These are phyloP conservation scores for Limnomonas spitsbergensis DNA, from an alignment of 139 green algal genomes.

Conservation along the genomic window DNA sequence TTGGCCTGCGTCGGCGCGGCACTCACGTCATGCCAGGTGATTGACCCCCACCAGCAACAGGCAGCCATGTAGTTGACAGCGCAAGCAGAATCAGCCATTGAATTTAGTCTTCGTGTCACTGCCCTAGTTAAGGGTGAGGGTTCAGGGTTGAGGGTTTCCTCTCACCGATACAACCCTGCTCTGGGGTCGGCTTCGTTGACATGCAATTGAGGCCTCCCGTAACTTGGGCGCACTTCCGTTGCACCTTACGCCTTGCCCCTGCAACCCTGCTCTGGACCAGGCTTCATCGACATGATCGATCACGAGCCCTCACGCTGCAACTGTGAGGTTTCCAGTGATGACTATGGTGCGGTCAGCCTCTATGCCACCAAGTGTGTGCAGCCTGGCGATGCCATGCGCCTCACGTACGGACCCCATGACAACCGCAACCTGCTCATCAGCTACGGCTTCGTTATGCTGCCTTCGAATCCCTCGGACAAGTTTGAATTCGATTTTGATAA, in stretches of 20 bases:
- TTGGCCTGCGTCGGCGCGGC: slow-evolving; percentile 27
- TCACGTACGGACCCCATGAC: slow-evolving; percentile 47
- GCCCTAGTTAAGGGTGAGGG: too few species aligned
- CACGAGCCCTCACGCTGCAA: not conserved
- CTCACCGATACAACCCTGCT: too few species aligned
- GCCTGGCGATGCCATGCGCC: not conserved
- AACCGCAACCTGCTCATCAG: slow-evolving; percentile 53
- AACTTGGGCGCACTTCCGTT: too few species aligned
- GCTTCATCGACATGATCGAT: slow-evolving; percentile 45
- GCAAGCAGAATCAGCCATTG: too few species aligned
- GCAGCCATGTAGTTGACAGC: too few species aligned
- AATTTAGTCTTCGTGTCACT: too few species aligned
- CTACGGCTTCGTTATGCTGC: slow-evolving; percentile 55
- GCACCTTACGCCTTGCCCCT: too few species aligned
- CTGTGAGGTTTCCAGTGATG: slow-evolving; percentile 3
- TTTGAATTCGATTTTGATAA: slow-evolving; percentile 32
- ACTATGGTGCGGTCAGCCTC: not conserved
- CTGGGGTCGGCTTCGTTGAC: too few species aligned
- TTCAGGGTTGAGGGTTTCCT: too few species aligned
- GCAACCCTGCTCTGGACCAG: too few species aligned
- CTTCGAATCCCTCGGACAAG: slow-evolving; percentile 36
- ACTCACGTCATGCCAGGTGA: slow-evolving; percentile 28
- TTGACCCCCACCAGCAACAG: too few species aligned
- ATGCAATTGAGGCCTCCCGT: too few species aligned
- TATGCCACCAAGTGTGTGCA: not conserved